These are phyloP conservation scores for Mortierella sp. DNA, from an alignment of 371 early-diverging fungal species.

Conservation along the genomic window DNA sequence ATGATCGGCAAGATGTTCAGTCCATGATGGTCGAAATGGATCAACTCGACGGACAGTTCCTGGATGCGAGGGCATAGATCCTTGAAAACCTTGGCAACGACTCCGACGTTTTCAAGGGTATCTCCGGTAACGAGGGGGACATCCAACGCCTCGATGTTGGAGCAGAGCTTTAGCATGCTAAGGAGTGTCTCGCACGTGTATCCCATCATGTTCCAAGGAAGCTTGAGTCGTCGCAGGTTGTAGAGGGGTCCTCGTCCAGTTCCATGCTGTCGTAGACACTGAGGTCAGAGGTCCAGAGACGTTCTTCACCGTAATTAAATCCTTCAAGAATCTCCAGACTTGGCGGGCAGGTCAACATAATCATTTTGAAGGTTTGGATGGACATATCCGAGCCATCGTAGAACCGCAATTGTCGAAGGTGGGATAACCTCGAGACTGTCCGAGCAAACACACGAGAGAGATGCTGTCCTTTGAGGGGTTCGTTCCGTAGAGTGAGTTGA, in stretches of 20 bases:
- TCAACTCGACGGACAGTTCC: not conserved
- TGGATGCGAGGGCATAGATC: not conserved
- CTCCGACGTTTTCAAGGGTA: not conserved
- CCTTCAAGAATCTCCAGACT: not conserved
- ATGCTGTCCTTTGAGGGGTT: not conserved
- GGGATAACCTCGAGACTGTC: not conserved
- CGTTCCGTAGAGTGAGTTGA: not conserved
- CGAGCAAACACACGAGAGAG: not conserved
- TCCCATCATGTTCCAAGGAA: not conserved
- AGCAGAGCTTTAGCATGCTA: not conserved
- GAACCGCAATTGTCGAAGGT: not conserved
- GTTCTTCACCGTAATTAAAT: not conserved
- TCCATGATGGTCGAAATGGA: slow-evolving; percentile 1
- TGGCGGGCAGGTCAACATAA: not conserved
- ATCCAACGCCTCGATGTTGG: not conserved
- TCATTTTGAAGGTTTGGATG: not conserved
- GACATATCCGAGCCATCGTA: not conserved
- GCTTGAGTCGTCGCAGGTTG: not conserved
- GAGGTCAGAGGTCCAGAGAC: not conserved
- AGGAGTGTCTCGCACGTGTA: not conserved
- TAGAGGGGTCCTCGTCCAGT: not conserved
- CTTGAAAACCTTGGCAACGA: not conserved
- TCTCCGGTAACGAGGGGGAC: not conserved
- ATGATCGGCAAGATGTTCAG: not conserved
- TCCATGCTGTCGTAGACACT: not conserved